A percentile compares a stretch with the other conserved stretches of the same genome.
Conservation (phyloP, 1,139 yeast genomes). For the Suhomyces panamericanus region DNA sequence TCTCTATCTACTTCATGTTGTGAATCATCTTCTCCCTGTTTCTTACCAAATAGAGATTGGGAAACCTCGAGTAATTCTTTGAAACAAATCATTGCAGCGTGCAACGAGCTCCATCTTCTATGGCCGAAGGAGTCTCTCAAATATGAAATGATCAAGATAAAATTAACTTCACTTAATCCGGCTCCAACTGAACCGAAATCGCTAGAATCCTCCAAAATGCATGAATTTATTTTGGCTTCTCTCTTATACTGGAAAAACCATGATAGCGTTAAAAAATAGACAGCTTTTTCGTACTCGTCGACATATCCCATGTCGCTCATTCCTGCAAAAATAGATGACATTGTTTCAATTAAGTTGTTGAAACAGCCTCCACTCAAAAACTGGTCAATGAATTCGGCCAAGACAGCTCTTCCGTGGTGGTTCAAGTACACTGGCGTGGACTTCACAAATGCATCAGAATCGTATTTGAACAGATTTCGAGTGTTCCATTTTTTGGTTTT, state of each 20-base stretch:
- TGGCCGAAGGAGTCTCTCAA: constrained; percentile 55
- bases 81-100: constrained; percentile 71
- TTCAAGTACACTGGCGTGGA: constrained; percentile 15
- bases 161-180: constrained; percentile 64
- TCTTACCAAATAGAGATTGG: constrained; percentile 42
- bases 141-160: constrained; percentile 58
- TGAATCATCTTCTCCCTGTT: constrained; percentile 46
- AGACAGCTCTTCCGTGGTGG: constrained; percentile 26
- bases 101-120: constrained; percentile 57
- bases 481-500: constrained; percentile 65
- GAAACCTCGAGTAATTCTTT: constrained; percentile 62
- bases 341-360: constrained; percentile 58
- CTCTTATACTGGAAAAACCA: constrained; percentile 63
- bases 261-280: constrained; percentile 59
- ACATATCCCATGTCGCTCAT: constrained; percentile 38
- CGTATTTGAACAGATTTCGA: constrained; percentile 42
- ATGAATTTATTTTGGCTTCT: constrained; percentile 15
- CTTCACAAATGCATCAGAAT: constrained; percentile 42
- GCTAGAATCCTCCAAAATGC: constrained; percentile 21
- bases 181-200: constrained; percentile 69
- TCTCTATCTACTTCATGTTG: constrained; percentile 51
- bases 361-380: constrained; percentile 73
- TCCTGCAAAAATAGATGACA: constrained; percentile 48
- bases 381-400: constrained; percentile 49
- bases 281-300: constrained; percentile 42